phyloP scores from a whole-genome alignment of 768 basidiomycete genomes.

The Suillus subaureus region DNA sequence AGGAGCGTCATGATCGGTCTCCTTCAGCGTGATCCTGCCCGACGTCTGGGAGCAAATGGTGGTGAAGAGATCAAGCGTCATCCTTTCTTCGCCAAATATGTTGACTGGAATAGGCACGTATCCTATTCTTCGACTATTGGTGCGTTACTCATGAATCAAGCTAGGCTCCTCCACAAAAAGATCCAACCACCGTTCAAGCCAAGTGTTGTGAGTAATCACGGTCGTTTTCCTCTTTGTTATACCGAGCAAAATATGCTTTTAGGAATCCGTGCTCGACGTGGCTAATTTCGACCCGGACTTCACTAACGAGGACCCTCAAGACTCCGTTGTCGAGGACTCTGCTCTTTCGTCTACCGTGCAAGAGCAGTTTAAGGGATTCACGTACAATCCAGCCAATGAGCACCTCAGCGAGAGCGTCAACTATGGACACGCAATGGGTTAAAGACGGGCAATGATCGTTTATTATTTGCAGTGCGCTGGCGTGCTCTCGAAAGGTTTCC shows the following conservation, averaged over 20 bases:
- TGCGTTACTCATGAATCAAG: slow-evolving; percentile 8
- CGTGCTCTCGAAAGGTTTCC: slow-evolving; percentile 7
- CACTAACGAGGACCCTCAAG: slow-evolving; percentile 91
- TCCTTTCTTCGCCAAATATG: slow-evolving; percentile 91
- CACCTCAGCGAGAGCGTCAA: slow-evolving; percentile 84
- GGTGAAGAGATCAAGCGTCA: slow-evolving; percentile 96
- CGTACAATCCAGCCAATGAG: slow-evolving; percentile 84
- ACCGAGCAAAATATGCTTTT: slow-evolving; percentile 14
- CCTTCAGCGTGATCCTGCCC: slow-evolving; percentile 84
- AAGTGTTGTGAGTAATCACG: slow-evolving; percentile 68
- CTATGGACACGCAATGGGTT: slow-evolving; percentile 46
- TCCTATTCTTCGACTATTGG: slow-evolving; percentile 5
- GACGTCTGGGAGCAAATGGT: slow-evolving; percentile 87
- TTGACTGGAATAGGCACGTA: slow-evolving; percentile 83
- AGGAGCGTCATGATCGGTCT: slow-evolving; percentile 86
- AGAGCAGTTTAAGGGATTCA: slow-evolving; percentile 92
- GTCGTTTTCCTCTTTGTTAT: background rate
- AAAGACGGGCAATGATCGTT: slow-evolving; percentile 5
- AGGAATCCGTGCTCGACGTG: slow-evolving; percentile 93
- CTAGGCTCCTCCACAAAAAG: slow-evolving; percentile 84
- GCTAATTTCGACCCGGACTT: slow-evolving; percentile 98
- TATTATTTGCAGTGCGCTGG: slow-evolving; percentile 5
- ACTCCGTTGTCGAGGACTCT: slow-evolving; percentile 95
- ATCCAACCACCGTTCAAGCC: slow-evolving; percentile 98
- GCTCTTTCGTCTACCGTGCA: slow-evolving; percentile 94